Conservation (phyloP, 768 basidiomycete species). For the Punctularia strigosozonata region DNA sequence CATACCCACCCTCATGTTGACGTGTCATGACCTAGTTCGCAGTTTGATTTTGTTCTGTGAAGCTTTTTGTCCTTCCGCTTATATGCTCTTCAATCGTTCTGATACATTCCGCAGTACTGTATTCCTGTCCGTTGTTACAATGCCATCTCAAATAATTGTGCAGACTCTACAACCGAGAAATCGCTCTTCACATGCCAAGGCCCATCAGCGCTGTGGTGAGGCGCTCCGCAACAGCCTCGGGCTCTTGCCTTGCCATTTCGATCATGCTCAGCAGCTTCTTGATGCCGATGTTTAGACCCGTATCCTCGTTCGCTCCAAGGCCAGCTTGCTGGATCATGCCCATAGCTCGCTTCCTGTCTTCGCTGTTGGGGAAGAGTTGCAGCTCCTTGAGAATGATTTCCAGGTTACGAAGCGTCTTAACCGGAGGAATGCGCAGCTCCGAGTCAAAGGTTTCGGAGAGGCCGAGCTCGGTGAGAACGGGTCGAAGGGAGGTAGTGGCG, state of each 20-base stretch:
- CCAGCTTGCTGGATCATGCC: slow-evolving; percentile 64
- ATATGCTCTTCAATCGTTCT: too few species aligned
- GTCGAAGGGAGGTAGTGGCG: slow-evolving; percentile 82
- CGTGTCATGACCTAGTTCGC: too few species aligned
- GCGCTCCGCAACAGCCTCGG: slow-evolving; percentile 66
- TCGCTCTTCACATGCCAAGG: slow-evolving; percentile 28
- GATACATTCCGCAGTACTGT: too few species aligned
- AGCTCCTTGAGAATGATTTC: slow-evolving; percentile 71
- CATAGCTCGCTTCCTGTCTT: slow-evolving; percentile 48
- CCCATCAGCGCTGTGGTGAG: slow-evolving; percentile 54
- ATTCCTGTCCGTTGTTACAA: too few species aligned
- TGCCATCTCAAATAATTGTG: too few species aligned
- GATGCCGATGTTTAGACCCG: slow-evolving; percentile 67
- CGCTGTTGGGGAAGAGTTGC: slow-evolving; percentile 51
- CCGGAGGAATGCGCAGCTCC: slow-evolving; percentile 73
- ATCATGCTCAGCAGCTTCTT: slow-evolving; percentile 86
- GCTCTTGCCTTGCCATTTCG: slow-evolving; percentile 97
- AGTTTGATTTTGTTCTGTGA: too few species aligned
- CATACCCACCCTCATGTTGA: too few species aligned
- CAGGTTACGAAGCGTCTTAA: slow-evolving; percentile 60
- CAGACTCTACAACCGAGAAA: too few species aligned
- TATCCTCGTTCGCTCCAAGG: slow-evolving; percentile 42
- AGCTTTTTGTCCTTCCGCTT: too few species aligned
- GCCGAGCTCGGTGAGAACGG: slow-evolving; percentile 80
- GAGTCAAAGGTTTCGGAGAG: slow-evolving; percentile 85